phyloP scores from a whole-genome alignment of 1,284 basidiomycete species.

The Papiliotrema flavescens region DNA sequence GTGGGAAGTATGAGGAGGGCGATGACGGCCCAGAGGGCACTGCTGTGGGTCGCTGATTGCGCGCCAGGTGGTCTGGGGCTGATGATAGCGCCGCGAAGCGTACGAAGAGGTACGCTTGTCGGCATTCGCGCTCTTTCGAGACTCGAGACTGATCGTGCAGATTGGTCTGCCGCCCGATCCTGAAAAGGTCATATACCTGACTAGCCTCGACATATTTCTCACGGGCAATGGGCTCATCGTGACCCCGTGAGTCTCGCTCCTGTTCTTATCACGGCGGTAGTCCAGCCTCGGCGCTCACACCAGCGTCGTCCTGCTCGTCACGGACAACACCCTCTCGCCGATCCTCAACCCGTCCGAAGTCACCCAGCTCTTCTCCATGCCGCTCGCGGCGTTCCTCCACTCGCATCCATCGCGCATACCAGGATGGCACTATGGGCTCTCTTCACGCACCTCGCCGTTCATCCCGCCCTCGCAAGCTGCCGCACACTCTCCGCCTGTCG shows the following conservation, averaged over 20 bases:
- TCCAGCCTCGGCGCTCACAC: neutral
- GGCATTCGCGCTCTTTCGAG: too few relatives aligned
- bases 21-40: constrained; percentile 70
- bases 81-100: constrained; percentile 61
- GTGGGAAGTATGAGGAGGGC: constrained; percentile 67
- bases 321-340: constrained; percentile 61
- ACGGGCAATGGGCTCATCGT: constrained; percentile 69
- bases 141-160: constrained; percentile 48
- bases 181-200: constrained; percentile 63
- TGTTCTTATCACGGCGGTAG: too few relatives aligned
- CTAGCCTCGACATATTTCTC: constrained; percentile 65
- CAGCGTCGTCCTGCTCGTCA: constrained; percentile 75
- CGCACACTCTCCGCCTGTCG: neutral
- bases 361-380: constrained; percentile 72
- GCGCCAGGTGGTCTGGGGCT: neutral
- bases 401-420: constrained; percentile 60
- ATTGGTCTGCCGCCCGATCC: constrained; percentile 72
- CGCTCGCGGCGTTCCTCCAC: constrained; percentile 67
- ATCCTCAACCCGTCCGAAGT: constrained; percentile 76
- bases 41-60: constrained; percentile 59
- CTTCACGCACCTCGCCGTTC: constrained; percentile 16
- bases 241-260: constrained; percentile 62
- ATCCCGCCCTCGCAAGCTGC: constrained; percentile 7
- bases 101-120: constrained; percentile 60
- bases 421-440: constrained; percentile 40